Percentiles rank a stretch among this genome's conserved stretches.
Evolutionary conservation across 352 stramenopile genomes (phyloP).

Genomic region (Phytophthora sansomeana): DNA sequence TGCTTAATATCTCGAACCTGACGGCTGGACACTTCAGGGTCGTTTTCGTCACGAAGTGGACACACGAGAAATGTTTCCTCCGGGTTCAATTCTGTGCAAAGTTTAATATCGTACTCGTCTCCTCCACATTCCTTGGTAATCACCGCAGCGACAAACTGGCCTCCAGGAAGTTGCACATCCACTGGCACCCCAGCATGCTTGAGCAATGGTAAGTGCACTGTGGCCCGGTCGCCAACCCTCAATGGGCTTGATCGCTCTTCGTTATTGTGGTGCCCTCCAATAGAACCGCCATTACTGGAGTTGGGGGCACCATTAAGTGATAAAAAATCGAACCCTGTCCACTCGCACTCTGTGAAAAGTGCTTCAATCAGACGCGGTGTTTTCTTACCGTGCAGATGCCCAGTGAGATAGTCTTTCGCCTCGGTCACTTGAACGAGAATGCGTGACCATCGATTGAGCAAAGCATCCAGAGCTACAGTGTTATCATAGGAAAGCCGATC

Average conservation of each 20-base stretch:
- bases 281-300: not conserved
- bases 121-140: constrained; percentile 55
- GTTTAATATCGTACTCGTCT: constrained; percentile 50
- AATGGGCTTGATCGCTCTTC: constrained; percentile 30
- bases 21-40: not conserved
- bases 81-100: constrained; percentile 37
- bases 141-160: constrained; percentile 48
- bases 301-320: constrained; percentile 9
- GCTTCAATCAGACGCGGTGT: constrained; percentile 63
- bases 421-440: constrained; percentile 60
- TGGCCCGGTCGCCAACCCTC: constrained; percentile 36
- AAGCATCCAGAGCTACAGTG: constrained; percentile 52
- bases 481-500: constrained; percentile 60
- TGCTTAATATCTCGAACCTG: constrained; percentile 9
- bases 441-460: constrained; percentile 64
- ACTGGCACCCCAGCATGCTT: constrained; percentile 61
- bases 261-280: not conserved
- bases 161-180: constrained; percentile 44
- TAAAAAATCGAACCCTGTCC: constrained; percentile 65
- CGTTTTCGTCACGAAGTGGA: constrained; percentile 1
- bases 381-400: constrained; percentile 65
- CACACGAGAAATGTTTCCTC: constrained; percentile 15
- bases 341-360: constrained; percentile 72
- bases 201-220: constrained; percentile 38
- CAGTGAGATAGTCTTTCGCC: constrained; percentile 66